These are phyloP conservation scores for Syncephalastrum sp. DNA, from an alignment of 371 early-diverging fungal species.

Conservation along the genomic window DNA sequence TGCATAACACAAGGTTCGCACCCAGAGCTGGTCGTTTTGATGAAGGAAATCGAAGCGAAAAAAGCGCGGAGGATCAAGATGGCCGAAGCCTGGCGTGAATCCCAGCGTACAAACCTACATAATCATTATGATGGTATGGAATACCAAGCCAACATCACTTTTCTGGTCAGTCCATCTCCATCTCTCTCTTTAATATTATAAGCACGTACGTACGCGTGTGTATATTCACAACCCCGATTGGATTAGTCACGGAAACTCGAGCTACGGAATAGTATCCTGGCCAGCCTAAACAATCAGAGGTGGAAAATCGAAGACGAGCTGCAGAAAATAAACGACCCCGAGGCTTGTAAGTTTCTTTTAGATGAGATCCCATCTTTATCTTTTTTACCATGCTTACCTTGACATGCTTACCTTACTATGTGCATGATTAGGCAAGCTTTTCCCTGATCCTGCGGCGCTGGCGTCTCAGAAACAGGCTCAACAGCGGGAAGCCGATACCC, in stretches of 20 bases:
- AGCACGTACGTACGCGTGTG: background rate
- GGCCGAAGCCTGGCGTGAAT: conserved; percentile 51
- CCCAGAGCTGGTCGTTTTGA: conserved; percentile 50
- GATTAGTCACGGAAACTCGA: conserved; percentile 32
- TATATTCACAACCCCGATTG: background rate
- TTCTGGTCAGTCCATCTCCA: conserved; percentile 27
- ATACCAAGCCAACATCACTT: conserved; percentile 51
- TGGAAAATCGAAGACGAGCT: conserved; percentile 24
- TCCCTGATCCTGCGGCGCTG: no score
- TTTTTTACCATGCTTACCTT: no score
- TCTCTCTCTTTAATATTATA: background rate
- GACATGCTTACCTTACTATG: no score
- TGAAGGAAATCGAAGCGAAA: conserved; percentile 57
- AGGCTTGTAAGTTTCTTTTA: no score
- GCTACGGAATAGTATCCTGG: conserved; percentile 21
- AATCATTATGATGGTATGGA: conserved; percentile 47
- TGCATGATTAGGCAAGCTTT: no score
- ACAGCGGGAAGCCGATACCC: no score
- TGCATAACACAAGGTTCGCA: conserved; percentile 35
- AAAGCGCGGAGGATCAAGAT: conserved; percentile 43
- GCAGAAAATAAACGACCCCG: conserved; percentile 15
- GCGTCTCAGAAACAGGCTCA: no score
- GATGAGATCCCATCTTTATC: no score
- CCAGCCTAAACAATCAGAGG: conserved; percentile 13
- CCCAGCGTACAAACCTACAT: conserved; percentile 46